A percentile compares a stretch with the other conserved stretches of the same genome.
phyloP scores from a whole-genome alignment of 257 asterid species.

The Solanum gracilifrons region DNA sequence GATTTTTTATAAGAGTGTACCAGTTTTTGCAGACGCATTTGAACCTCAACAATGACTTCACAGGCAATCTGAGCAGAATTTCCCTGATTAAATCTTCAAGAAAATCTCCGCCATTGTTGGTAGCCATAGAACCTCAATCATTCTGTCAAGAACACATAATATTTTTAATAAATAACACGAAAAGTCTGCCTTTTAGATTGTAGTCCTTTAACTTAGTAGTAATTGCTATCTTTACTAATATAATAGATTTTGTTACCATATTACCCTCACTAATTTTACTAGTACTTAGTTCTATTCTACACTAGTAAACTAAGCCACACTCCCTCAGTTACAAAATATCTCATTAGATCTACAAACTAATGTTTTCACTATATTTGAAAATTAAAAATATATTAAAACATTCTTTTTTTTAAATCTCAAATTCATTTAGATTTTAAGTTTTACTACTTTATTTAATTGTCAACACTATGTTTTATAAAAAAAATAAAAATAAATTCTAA shows the following conservation, averaged over 20 bases:
- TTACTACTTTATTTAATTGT: too few relatives aligned
- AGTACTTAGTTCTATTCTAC: neutral
- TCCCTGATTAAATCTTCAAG: neutral
- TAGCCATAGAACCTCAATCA: neutral
- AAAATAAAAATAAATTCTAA: too few relatives aligned
- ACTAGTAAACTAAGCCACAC: too few relatives aligned
- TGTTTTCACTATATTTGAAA: too few relatives aligned
- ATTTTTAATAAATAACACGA: too few relatives aligned
- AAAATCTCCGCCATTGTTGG: neutral
- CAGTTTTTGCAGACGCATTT: neutral
- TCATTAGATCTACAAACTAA: too few relatives aligned
- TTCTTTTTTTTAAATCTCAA: too few relatives aligned
- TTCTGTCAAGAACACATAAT: neutral
- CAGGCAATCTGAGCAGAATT: neutral
- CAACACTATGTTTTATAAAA: too few relatives aligned
- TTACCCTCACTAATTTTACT: neutral
- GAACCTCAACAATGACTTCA: neutral
- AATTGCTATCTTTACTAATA: neutral
- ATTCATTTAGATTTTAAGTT: too few relatives aligned
- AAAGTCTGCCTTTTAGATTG: neutral
- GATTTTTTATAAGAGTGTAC: neutral
- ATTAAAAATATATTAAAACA: too few relatives aligned
- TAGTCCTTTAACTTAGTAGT: neutral
- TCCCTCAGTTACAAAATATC: too few relatives aligned
- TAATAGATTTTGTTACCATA: neutral